Evolutionary conservation across 2,329 filamentous ascomycete genomes (phyloP).

Genomic region (Pseudocercospora fuligena): DNA sequence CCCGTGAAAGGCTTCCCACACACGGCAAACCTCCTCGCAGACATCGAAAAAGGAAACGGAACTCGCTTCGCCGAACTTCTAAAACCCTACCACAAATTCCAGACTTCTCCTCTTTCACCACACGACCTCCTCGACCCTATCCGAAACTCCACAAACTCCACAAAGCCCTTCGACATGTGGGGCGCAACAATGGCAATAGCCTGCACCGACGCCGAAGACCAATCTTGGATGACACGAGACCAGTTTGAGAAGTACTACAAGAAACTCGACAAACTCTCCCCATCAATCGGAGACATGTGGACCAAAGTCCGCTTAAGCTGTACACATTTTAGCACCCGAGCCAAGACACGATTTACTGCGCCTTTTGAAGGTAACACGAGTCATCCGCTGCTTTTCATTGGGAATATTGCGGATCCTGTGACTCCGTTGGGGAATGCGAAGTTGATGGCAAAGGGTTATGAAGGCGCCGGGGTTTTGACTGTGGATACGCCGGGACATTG

Average conservation of each 20-base stretch:
- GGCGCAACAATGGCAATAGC: constrained; percentile 42
- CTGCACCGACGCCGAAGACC: constrained; percentile 48
- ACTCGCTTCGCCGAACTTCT: constrained; percentile 37
- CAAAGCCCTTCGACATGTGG: background rate
- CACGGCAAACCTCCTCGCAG: constrained; percentile 43
- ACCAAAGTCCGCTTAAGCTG: constrained; percentile 45
- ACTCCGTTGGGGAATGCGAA: constrained; percentile 8
- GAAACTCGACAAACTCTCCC: constrained; percentile 41
- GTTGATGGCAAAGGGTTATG: constrained; percentile 28
- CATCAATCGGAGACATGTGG: constrained; percentile 47
- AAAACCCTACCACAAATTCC: constrained; percentile 17
- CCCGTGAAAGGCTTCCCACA: constrained; percentile 42
- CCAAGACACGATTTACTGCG: constrained; percentile 24
- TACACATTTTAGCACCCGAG: constrained; percentile 44
- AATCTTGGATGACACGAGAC: constrained; percentile 30
- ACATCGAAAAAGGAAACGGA: constrained; percentile 42
- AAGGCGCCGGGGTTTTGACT: constrained; percentile 35
- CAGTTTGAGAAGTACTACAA: constrained; percentile 44
- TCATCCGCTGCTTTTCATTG: constrained; percentile 5
- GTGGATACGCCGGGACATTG: constrained; percentile 31
- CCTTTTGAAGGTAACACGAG: constrained; percentile 7
- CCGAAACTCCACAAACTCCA: constrained; percentile 11
- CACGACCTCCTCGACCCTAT: background rate
- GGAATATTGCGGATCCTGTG: constrained; percentile 4
- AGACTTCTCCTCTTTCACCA: constrained; percentile 17